Conservation (phyloP, 2,329 filamentous ascomycete species). For the Aspergillus hiratsukae region DNA sequence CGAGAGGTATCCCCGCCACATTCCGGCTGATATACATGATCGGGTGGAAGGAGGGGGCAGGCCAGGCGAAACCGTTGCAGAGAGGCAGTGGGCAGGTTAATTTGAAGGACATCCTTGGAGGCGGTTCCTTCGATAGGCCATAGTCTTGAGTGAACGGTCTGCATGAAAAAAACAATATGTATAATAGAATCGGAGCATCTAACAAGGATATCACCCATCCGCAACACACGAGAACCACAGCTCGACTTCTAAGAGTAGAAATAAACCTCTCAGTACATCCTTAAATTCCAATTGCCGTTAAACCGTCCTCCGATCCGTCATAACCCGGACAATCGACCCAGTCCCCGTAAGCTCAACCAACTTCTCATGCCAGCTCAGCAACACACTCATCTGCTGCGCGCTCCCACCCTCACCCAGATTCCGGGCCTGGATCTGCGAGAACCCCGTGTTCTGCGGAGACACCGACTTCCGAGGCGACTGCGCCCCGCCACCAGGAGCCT, state of each 20-base stretch:
- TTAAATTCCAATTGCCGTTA: conserved; percentile 42
- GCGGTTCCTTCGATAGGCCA: conserved; percentile 34
- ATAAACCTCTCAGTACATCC: background rate
- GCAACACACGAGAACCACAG: background rate
- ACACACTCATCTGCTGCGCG: conserved; percentile 88
- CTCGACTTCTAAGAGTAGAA: background rate
- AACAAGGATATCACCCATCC: conserved; percentile 8
- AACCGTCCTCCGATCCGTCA: conserved; percentile 93
- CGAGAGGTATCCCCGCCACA: conserved; percentile 68
- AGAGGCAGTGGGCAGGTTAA: conserved; percentile 83
- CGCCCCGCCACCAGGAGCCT: conserved; percentile 34
- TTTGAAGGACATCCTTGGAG: conserved; percentile 73
- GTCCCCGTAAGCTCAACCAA: conserved; percentile 88
- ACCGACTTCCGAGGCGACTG: conserved; percentile 49
- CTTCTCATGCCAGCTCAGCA: conserved; percentile 99
- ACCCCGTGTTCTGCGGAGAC: conserved; percentile 77
- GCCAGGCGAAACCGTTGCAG: conserved; percentile 73
- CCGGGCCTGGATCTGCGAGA: conserved; percentile 69
- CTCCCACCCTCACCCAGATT: conserved; percentile 62
- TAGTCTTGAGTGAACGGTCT: conserved; percentile 2
- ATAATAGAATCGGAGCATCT: conserved; percentile 15
- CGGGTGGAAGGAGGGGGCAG: conserved; percentile 83
- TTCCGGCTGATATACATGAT: conserved; percentile 98
- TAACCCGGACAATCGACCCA: conserved; percentile 88
- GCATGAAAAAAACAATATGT: background rate